Base-by-base conservation (phyloP, 2,329 filamentous ascomycete genomes). In the Fusarium tupiense region DNA sequence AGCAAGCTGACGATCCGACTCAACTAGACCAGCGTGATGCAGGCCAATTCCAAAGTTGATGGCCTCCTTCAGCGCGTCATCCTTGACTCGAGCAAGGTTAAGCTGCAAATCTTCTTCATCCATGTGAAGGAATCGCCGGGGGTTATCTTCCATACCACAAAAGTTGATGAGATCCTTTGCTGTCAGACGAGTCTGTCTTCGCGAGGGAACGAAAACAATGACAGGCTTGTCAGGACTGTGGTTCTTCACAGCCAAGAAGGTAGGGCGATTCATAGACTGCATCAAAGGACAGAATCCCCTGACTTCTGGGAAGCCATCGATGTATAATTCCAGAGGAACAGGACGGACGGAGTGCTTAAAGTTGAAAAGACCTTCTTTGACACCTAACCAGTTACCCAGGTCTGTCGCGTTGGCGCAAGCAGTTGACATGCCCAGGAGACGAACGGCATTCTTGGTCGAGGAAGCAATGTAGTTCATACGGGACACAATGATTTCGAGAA, bases 401-500 rank as follows among this genome's bases (percentile, higher is more conserved):
- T 99, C 97, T 20, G 90, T 93, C 5, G 97, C 96, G 80, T 99
- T 99, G 20, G 96, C 96, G 78, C 96, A 98, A 16, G 96, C 97
- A 24, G 96, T 99, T 5, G 96, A 99, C 97, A 99, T 99, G n/a
- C 96, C 96, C 72, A 99, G 88, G 10, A 99, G 87, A 9, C 96
- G 90, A 29, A 99, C 96, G 2, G 94, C 91, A 59, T 92, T 94
- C 79, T 97, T 95, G 46, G 94, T 97, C 71, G 97, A 95, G 5
- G 95, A 94, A 4, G 96, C 96, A 78, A 99, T 99, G 82, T 98
- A 99, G 82, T 99, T 99, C 97, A 99, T 98, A 77, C 91, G 89
- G 41, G 91, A 92, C 20, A 92, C 97, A 73, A 99, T 99, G 77
- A 99, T 99, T 84, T 99, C 96, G 57, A 99, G 87, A 88, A 99